Conservation (phyloP, 352 stramenopile species). For the Pythium vanterpoolii region DNA sequence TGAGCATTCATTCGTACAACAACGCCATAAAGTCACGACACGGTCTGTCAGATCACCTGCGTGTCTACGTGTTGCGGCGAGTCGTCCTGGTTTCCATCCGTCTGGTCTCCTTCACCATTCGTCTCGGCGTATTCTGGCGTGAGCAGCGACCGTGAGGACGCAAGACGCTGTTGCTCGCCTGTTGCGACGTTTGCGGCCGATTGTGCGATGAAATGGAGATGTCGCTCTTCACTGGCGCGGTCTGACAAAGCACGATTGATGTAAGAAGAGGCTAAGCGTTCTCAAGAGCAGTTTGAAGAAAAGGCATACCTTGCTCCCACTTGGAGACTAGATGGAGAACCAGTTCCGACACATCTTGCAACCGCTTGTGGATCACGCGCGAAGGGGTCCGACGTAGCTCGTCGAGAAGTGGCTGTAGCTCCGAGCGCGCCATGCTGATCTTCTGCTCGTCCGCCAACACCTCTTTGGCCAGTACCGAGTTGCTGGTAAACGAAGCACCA, state of each 20-base stretch:
- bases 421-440: conserved; percentile 47
- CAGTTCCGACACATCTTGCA: conserved; percentile 76
- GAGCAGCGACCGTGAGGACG: conserved; percentile 4
- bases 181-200: conserved; percentile 13
- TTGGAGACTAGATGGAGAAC: conserved; percentile 65
- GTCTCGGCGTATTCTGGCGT: neutral
- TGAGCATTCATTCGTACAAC: neutral
- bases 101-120: conserved; percentile 9
- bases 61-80: conserved; percentile 1
- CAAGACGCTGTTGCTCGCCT: conserved; percentile 5
- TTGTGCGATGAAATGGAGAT: conserved; percentile 22
- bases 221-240: conserved; percentile 23
- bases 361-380: conserved; percentile 64
- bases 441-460: conserved; percentile 56
- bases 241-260: conserved; percentile 1
- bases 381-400: conserved; percentile 57
- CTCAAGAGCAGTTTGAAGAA: neutral
- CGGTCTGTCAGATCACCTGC: conserved; percentile 6
- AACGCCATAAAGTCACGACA: neutral
- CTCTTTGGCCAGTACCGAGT: conserved; percentile 30
- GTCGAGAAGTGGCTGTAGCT: conserved; percentile 59
- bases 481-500: conserved; percentile 4
- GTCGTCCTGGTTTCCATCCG: conserved; percentile 1
- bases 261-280: neutral
- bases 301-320: conserved; percentile 56